Conservation (phyloP, 202 grass and related monocot genomes). For the Cymbopogon flexuosus region DNA sequence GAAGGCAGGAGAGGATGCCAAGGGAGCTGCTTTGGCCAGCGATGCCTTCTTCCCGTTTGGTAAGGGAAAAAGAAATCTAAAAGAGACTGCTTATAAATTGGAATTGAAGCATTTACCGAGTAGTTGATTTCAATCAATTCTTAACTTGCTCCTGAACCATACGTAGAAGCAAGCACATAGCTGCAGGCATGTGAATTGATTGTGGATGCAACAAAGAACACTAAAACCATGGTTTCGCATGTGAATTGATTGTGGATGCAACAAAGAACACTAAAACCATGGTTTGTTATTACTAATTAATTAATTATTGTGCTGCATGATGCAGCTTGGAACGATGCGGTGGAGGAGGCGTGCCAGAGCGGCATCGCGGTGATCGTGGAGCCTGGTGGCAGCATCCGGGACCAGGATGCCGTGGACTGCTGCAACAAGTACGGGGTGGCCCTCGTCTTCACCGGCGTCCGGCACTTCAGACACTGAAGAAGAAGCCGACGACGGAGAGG, state of each 20-base stretch:
- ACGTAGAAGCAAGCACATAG: too few species aligned
- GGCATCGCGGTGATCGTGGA: conserved; percentile 61
- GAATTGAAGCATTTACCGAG: neutral
- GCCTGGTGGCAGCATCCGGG: conserved; percentile 80
- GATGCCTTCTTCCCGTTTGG: conserved; percentile 99
- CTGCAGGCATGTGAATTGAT: neutral
- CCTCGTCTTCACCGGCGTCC: conserved; percentile 78
- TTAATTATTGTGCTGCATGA: neutral
- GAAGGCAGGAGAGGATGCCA: conserved; percentile 80
- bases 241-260: neutral
- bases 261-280: neutral
- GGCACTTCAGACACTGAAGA: conserved; percentile 68
- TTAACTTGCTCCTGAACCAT: neutral
- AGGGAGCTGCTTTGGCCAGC: conserved; percentile 79
- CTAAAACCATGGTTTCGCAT: neutral
- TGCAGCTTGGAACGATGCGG: conserved; percentile 86
- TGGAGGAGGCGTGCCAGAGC: conserved; percentile 75
- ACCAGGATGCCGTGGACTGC: conserved; percentile 78
- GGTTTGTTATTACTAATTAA: neutral
- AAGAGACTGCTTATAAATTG: neutral
- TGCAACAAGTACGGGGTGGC: conserved; percentile 90
- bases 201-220: neutral
- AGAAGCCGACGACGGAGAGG: neutral
- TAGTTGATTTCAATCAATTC: neutral
- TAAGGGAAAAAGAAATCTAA: neutral